These are phyloP conservation scores for Catharanthus roseus DNA, from an alignment of 257 asterid genomes.

Conservation along the genomic window DNA sequence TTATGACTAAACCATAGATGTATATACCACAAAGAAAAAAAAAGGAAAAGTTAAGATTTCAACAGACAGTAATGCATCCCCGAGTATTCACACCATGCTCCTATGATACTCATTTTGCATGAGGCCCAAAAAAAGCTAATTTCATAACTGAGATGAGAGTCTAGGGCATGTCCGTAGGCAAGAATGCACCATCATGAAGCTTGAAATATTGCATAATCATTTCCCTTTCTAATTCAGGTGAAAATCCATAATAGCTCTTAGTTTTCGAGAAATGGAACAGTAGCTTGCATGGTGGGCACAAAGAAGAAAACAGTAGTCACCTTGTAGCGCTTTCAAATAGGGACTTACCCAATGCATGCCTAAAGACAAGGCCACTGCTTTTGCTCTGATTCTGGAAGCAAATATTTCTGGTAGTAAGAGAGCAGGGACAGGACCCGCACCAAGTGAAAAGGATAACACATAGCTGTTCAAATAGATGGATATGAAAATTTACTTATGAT, in stretches of 20 bases:
- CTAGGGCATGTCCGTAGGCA: not conserved
- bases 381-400: slow-evolving; percentile 87
- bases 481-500: not conserved
- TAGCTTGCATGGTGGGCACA: not conserved
- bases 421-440: slow-evolving; percentile 99
- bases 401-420: slow-evolving; percentile 89
- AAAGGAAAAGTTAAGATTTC: not conserved
- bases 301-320: not conserved
- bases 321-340: not conserved
- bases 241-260: not conserved
- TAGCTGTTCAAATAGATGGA: slow-evolving; percentile 39
- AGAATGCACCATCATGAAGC: not conserved
- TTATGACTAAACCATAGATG: not conserved
- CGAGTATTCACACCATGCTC: too few species aligned
- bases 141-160: not conserved
- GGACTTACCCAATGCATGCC: slow-evolving; percentile 91
- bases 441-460: slow-evolving; percentile 85
- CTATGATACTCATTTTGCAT: not conserved
- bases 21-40: not conserved
- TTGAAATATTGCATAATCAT: not conserved
- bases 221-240: not conserved
- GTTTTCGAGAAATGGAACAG: too few species aligned
- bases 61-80: not conserved
- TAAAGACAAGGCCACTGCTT: slow-evolving; percentile 85
- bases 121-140: not conserved